phyloP scores from a whole-genome alignment of 225 moss, liverwort and hornwort species.

The Thuidium tamariscinum region DNA sequence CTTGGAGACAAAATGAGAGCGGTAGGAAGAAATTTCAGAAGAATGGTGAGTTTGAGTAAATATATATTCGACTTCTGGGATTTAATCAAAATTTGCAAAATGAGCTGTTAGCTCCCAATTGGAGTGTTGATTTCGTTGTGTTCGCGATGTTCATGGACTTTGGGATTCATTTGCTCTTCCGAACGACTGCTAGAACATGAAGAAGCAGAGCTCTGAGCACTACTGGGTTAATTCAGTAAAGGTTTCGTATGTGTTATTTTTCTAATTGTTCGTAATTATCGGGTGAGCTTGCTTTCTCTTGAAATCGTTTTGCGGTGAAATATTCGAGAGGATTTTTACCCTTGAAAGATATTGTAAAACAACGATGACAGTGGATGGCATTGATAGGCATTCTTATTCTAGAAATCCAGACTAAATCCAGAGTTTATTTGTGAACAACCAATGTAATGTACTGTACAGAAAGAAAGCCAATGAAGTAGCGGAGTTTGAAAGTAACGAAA shows the following conservation, averaged over 20 bases:
- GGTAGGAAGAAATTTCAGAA: not conserved
- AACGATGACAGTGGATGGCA: not conserved
- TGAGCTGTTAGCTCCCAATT: not conserved
- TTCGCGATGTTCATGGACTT: not conserved
- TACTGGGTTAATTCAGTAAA: not conserved
- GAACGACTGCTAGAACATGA: not conserved
- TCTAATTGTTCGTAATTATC: not conserved
- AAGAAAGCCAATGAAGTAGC: not conserved
- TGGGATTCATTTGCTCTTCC: not conserved
- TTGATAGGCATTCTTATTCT: not conserved
- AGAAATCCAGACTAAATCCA: not conserved
- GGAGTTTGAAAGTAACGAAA: not conserved
- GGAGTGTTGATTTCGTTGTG: not conserved
- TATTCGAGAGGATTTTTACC: not conserved
- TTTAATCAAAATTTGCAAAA: no score
- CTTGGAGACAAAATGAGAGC: not conserved
- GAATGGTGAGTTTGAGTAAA: not conserved
- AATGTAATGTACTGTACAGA: not conserved
- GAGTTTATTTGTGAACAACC: not conserved
- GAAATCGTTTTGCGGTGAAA: not conserved
- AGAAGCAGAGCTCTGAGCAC: not conserved
- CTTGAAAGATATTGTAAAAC: not conserved
- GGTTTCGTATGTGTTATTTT: not conserved
- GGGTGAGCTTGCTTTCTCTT: not conserved
- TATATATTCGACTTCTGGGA: not conserved